Evolutionary conservation across 768 basidiomycete species (phyloP), one percentile per base, ranked within the genome.

Genomic region (Lentinula raphanica): DNA sequence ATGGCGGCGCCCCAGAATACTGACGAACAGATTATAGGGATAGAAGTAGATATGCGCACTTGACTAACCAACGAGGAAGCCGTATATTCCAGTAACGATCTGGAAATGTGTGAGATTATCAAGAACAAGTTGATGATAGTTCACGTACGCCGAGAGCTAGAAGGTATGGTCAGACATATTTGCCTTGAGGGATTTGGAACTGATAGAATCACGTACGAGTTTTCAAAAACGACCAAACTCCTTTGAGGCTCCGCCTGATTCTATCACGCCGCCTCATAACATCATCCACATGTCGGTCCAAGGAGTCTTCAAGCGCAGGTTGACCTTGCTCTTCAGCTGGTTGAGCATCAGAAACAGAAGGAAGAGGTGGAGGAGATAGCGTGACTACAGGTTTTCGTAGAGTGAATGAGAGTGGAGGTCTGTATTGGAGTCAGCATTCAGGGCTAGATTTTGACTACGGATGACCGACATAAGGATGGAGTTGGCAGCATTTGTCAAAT

Each of bases 1-100:
- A 94, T 85, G 3, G 86, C 92, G 21, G 89, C 82, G 15, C 92
- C 92, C 92, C 91, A 94, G 65, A 94, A 93, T 0, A 87, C 92
- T 82, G 12, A 42, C 6, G 36, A 48, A 27, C 36, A 28, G 32
- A 35, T 63, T 29, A 49, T 62, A 42, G 48, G 58, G 42, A 48
- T 36, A 44, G 48, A 25, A 35, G n/a, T 27, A 48, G 39, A 4
- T 9, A 19, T 21, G 9, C 38, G 29, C 21, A 13, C n/a, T 9
- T 40, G 25, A 60, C 81, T 57, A 63, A 84, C 86, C 86, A 38
- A 87, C 83, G 40, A 84, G 68, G 67, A 92, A 88, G 0, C 89
- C 90, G 71, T 92, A 93, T 9, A 93, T 82, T 6, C 82, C 88
- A 2, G 83, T 81, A 32, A 88, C 72, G 36, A 86, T 70, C 79